Percentiles rank a stretch among this genome's conserved stretches.
phyloP scores from a whole-genome alignment of 306 rosid species.

The Macrotyloma uniflorum region DNA sequence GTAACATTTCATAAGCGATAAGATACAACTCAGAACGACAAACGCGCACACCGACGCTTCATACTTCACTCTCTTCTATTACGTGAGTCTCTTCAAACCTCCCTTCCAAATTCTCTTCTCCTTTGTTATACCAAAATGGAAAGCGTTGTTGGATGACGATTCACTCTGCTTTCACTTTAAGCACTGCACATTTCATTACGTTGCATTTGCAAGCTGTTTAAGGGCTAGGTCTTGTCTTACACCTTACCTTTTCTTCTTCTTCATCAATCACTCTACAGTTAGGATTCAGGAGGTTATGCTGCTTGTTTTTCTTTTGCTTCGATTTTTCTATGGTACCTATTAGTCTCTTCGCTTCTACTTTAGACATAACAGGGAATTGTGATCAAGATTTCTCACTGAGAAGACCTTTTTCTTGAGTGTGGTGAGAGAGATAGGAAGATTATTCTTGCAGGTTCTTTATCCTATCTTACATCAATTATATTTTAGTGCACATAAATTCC shows the following conservation, averaged over 20 bases:
- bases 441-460: neutral
- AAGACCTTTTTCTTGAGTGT: neutral
- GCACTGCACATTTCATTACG: neutral
- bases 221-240: neutral
- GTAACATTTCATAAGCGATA: conserved; percentile 4
- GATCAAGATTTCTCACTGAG: neutral
- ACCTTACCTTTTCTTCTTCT: neutral
- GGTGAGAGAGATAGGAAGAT: neutral
- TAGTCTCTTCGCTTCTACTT: neutral
- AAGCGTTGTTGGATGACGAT: neutral
- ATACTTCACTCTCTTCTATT: neutral
- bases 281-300: neutral
- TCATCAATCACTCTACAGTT: neutral
- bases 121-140: neutral
- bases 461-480: neutral
- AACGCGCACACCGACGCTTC: neutral
- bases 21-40: neutral
- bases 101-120: neutral
- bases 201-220: neutral
- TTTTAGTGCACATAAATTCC: neutral
- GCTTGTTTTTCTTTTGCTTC: neutral
- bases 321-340: neutral
- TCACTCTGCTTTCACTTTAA: neutral
- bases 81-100: neutral
- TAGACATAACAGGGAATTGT: neutral